phyloP scores from a whole-genome alignment of 108 stramenopile species.

The Mayamaea pseudoterrestris region DNA sequence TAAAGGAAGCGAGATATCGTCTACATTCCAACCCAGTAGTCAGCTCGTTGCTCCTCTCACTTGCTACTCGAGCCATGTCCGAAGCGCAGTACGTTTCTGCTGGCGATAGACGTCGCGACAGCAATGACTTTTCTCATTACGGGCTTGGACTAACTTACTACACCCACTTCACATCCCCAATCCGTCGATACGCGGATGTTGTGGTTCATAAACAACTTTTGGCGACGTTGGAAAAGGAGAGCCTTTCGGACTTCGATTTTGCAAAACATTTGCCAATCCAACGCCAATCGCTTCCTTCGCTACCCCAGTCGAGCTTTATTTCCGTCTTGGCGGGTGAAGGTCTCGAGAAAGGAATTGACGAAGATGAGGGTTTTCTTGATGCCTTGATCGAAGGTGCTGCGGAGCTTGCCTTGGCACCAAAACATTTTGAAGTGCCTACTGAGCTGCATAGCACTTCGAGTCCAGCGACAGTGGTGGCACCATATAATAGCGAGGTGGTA shows the following conservation, averaged over 20 bases:
- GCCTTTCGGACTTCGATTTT: not conserved
- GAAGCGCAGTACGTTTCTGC: slow-evolving; percentile 73
- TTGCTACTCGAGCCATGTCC: slow-evolving; percentile 73
- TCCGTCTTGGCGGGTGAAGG: slow-evolving; percentile 26
- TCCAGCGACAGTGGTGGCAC: not conserved
- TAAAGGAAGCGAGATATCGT: slow-evolving; percentile 28
- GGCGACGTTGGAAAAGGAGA: slow-evolving; percentile 4
- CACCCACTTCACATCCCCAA: slow-evolving; percentile 85
- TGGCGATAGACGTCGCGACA: slow-evolving; percentile 18
- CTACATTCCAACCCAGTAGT: slow-evolving; percentile 17
- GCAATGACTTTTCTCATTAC: slow-evolving; percentile 46
- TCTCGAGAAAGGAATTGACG: slow-evolving; percentile 4
- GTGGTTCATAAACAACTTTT: slow-evolving; percentile 55
- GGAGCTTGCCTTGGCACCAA: not conserved
- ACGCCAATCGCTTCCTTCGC: not conserved
- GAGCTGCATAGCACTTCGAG: not conserved
- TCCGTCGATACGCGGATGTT: slow-evolving; percentile 54
- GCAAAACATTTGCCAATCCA: not conserved
- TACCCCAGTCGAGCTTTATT: slow-evolving; percentile 27
- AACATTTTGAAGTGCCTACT: no score
- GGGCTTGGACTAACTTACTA: slow-evolving; percentile 68
- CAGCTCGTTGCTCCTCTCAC: slow-evolving; percentile 43
- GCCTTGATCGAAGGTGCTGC: slow-evolving; percentile 3
- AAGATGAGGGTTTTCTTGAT: not conserved
- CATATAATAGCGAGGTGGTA: slow-evolving; percentile 13